Evolutionary conservation across 768 basidiomycete species (phyloP), one percentile per base, ranked within the genome.

Genomic region (Terana coerulea): DNA sequence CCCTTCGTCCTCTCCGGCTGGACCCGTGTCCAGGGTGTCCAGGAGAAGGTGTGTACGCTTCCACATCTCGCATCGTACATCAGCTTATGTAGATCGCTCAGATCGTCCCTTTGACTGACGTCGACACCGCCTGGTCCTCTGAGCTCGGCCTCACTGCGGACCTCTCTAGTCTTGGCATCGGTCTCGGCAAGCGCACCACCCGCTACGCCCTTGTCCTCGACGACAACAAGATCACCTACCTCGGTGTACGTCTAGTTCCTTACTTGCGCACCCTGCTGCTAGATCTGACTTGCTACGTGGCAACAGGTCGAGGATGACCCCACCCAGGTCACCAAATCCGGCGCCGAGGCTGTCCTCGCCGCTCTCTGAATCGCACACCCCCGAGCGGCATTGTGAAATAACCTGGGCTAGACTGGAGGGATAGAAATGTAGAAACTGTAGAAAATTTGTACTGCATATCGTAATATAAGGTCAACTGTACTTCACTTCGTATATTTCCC

Each of bases 201-300:
- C 79, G 85, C 42, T 88, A 80, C 54, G 84, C 81, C 25, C 56
- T 88, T 51, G 68, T 88, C 59, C 59, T 88, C 59, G 84, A 92
- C 40, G 75, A 88, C 62, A 75, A 88, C 47, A 78, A 82, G 54
- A 79, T 92, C 59, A 79, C 78, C 54, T 83, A 85, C 59, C 59
- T 90, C 48, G 77, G 58, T n/a, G 66, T 65, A 33, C n/a, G 62
- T 62, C n/a, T n/a, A n/a, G 4, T 17, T 6, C 29, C 19, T 40
- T 21, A 26, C n/a, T 49, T 11, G 15, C 36, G 36, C n/a, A 26
- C 24, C 25, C 1, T n/a, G 24, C 31, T 30, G 25, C 11, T 24
- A 8, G 22, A 41, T 28, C n/a, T 52, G 7, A 15, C 46, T 46
- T 21, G 41, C 21, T 21, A 37, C 21, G 15, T 19, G 2, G 12